Base-by-base conservation (phyloP, 2,329 filamentous ascomycete genomes). In the Calonectria hawksworthii region DNA sequence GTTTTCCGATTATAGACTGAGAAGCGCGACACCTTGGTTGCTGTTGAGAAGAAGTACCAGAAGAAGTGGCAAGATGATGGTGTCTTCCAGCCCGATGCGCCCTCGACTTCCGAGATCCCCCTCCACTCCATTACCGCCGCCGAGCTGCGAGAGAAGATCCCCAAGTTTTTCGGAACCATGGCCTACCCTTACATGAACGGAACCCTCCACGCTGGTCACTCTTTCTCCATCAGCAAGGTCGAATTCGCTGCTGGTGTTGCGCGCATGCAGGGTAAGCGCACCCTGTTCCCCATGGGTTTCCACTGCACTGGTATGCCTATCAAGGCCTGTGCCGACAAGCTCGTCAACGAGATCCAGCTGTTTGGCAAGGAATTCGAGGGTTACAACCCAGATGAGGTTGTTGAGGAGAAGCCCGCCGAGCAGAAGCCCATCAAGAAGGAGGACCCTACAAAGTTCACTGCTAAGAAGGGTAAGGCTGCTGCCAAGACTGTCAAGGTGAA, bases 261-360 rank as follows among this genome's bases (percentile, higher is more conserved):
- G 61, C 91, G 96, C 71, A 98, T 99, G 95, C 92, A 96, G 84
- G 97, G 97, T 82, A 96, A 96, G 89, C 91, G 94, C 68, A 90
- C 93, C 72, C 89, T 99, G 68, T 98, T 97, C 84, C 97, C 97
- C 72, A 93, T 97, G 83, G 97, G 96, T 38, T 99, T 96, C 88
- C 97, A 99, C 89, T 87, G 86, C 87, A 99, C 96, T 0, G 97
- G 97, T 81, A 98, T 99, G 94, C 96, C 96, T 59, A 99, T 99
- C 89, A 98, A 98, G 87, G 96, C 97, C 8, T 98, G 95, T 82
- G 96, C 97, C 70, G 96, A 99, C 89, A 99, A 99, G 89, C 92
- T 99, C 59, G 92, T 94, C 74, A 93, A 95, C 76, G 97, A 99
- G 87, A 93, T 99, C 72, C 92, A 95, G 86, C 89, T 94, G 87